Conservation (phyloP, 495 filamentous ascomycete species). For the Penicillium desertorum region DNA sequence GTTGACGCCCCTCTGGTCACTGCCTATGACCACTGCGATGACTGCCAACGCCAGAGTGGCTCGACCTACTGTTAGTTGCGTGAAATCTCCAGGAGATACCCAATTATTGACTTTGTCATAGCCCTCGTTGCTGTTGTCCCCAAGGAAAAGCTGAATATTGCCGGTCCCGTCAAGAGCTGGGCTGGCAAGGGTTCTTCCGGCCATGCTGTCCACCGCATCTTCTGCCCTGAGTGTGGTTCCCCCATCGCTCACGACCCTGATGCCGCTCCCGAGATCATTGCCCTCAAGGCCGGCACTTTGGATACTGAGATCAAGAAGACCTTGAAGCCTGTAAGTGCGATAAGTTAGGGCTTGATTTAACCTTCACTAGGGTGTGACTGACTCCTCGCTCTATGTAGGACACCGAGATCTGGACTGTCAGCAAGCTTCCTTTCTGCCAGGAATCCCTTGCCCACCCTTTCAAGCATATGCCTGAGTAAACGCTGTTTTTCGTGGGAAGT, state of each 20-base stretch:
- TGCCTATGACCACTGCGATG: conserved; percentile 70
- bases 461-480: conserved; percentile 60
- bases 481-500: not conserved
- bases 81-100: not conserved
- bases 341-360: conserved; percentile 5
- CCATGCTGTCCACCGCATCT: conserved; percentile 61
- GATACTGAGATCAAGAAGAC: conserved; percentile 63
- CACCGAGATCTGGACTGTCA: conserved; percentile 66
- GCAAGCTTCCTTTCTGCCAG: conserved; percentile 69
- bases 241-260: conserved; percentile 70
- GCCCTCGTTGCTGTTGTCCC: conserved; percentile 65
- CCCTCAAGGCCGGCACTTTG: conserved; percentile 64
- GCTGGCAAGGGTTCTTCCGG: conserved; percentile 55
- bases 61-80: conserved; percentile 60
- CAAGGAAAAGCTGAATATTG: conserved; percentile 59
- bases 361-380: not conserved
- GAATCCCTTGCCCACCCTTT: conserved; percentile 61
- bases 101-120: conserved; percentile 25
- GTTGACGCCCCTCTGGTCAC: conserved; percentile 54
- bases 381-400: conserved; percentile 39
- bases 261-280: conserved; percentile 65
- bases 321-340: conserved; percentile 58
- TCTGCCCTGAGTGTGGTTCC: conserved; percentile 68
- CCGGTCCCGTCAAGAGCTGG: conserved; percentile 63
- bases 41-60: conserved; percentile 68